Conservation (phyloP, 768 basidiomycete genomes). For the Kwoniella dendrophila region DNA sequence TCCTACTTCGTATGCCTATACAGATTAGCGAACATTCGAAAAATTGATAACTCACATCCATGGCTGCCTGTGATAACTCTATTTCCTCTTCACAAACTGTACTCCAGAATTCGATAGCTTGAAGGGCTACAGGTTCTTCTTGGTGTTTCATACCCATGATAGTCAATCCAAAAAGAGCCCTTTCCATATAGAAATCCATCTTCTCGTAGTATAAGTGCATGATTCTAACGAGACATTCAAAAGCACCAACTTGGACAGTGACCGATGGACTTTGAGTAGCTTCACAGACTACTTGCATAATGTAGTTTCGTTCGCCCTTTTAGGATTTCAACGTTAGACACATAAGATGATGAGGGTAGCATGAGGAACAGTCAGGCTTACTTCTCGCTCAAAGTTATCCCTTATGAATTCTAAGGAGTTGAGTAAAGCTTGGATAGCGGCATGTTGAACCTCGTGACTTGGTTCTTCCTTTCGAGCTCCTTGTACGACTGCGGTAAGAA, state of each 20-base stretch:
- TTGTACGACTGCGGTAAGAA: conserved; percentile 96
- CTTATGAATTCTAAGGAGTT: conserved; percentile 97
- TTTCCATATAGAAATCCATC: conserved; percentile 99
- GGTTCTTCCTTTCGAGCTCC: conserved; percentile 95
- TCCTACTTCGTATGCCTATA: conserved; percentile 82
- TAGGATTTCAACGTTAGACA: conserved; percentile 11
- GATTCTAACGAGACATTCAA: conserved; percentile 91
- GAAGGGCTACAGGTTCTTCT: conserved; percentile 87
- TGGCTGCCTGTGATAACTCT: conserved; percentile 84
- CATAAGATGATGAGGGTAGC: background rate
- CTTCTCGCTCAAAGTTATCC: conserved; percentile 97
- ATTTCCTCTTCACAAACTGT: conserved; percentile 98
- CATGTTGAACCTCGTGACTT: conserved; percentile 83
- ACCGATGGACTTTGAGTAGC: conserved; percentile 84
- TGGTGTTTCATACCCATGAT: conserved; percentile 95
- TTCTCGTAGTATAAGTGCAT: conserved; percentile 99
- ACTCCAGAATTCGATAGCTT: conserved; percentile 99
- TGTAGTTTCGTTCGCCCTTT: conserved; percentile 98
- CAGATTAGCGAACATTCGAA: conserved; percentile 5
- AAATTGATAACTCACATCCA: conserved; percentile 66
- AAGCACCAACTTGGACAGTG: conserved; percentile 89
- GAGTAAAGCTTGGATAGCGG: conserved; percentile 87
- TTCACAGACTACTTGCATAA: conserved; percentile 99
- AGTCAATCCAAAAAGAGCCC: conserved; percentile 93
- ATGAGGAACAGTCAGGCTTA: conserved; percentile 61